Evolutionary conservation across 148 eudicot genomes (phyloP).

Genomic region (Fagopyrum homotropicum): DNA sequence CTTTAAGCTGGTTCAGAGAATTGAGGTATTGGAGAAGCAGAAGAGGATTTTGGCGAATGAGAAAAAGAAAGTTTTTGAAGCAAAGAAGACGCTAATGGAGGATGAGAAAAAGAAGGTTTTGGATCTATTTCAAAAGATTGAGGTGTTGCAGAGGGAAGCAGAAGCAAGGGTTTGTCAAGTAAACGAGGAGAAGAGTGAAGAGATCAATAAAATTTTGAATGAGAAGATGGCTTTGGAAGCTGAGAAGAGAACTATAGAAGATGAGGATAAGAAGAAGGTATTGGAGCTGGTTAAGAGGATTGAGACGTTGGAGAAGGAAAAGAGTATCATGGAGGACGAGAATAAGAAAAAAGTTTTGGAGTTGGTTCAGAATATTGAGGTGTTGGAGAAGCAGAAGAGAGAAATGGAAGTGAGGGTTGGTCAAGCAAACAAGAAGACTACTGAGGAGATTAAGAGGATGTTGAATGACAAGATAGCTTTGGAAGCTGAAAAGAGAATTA

Average conservation of each 20-base stretch:
- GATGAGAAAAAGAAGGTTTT: background rate
- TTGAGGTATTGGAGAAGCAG: too few relatives aligned
- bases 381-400: background rate
- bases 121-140: background rate
- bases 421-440: background rate
- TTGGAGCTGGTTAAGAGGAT: background rate
- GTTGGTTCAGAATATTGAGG: background rate
- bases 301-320: background rate
- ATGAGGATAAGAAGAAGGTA: background rate
- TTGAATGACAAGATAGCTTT: background rate
- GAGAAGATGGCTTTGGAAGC: background rate
- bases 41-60: background rate
- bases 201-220: background rate
- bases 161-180: background rate
- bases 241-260: background rate
- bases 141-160: background rate
- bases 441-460: background rate
- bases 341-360: background rate
- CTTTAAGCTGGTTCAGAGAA: too few relatives aligned
- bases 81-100: background rate
- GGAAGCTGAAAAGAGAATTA: conserved; percentile 1
- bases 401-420: background rate
- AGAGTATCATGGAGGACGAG: background rate
- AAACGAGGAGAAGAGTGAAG: background rate
- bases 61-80: background rate